Evolutionary conservation across 208 protist genomes (phyloP).

Genomic region (Acanthamoeba castellanii): DNA sequence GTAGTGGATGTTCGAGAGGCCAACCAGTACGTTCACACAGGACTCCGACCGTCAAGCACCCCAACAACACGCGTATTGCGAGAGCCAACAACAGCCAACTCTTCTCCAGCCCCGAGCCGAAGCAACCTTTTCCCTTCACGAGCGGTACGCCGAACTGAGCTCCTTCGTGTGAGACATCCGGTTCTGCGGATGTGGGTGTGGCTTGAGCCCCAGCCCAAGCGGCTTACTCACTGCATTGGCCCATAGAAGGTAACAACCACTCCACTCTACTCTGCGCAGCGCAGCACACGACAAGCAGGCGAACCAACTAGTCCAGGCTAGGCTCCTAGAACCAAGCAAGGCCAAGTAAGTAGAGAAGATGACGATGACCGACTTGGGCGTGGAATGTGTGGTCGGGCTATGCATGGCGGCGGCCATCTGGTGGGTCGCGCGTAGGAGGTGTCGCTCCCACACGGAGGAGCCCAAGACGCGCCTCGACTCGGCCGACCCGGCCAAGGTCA

Average conservation of each 20-base stretch:
- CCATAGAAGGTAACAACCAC: neutral
- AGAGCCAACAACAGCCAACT: neutral
- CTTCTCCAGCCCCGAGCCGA: neutral
- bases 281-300: neutral
- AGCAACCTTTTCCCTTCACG: neutral
- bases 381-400: constrained; percentile 24
- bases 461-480: neutral
- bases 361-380: constrained; percentile 7
- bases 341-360: neutral
- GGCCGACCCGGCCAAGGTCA: neutral
- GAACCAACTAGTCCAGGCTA: neutral
- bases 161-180: neutral
- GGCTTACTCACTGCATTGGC: neutral
- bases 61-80: neutral
- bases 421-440: constrained; percentile 39
- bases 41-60: too few species aligned
- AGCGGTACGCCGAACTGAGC: neutral
- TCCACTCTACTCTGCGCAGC: too few species aligned
- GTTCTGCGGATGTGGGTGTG: neutral
- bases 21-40: neutral
- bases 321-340: neutral
- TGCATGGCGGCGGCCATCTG: neutral
- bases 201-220: neutral
- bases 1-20: too few species aligned
- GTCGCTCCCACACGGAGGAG: constrained; percentile 13